A percentile compares a stretch with the other conserved stretches of the same genome.
phyloP scores from a whole-genome alignment of 2,329 filamentous ascomycete species.

The Alternaria sp. region DNA sequence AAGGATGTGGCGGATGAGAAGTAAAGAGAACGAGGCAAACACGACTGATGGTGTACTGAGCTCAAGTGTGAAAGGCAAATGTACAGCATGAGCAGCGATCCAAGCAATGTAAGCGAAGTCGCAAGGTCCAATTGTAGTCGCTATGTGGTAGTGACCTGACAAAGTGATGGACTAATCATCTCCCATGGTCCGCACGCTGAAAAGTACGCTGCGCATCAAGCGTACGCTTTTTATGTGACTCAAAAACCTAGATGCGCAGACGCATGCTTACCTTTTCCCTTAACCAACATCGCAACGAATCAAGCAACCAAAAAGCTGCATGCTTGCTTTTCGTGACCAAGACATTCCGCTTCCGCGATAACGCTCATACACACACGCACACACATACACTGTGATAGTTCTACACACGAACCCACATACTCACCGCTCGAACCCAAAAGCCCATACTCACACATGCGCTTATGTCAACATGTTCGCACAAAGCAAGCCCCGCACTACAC shows the following conservation, averaged over 20 bases:
- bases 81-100: neutral
- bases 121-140: neutral
- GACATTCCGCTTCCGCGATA: neutral
- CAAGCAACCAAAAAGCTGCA: neutral
- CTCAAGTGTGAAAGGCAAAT: neutral
- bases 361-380: neutral
- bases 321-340: neutral
- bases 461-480: conserved; percentile 1
- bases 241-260: neutral
- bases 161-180: no score
- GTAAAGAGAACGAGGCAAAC: no score
- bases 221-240: neutral
- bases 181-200: neutral
- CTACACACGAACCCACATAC: neutral
- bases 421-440: neutral
- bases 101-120: neutral
- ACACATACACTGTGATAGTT: neutral
- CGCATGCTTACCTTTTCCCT: neutral
- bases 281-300: neutral
- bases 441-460: neutral
- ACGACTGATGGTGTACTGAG: neutral
- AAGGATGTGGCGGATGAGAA: no score
- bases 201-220: neutral
- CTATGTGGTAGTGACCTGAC: no score
- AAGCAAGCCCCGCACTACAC: neutral